phyloP scores from a whole-genome alignment of 163 green algal species.

The Scenedesmus sp. region DNA sequence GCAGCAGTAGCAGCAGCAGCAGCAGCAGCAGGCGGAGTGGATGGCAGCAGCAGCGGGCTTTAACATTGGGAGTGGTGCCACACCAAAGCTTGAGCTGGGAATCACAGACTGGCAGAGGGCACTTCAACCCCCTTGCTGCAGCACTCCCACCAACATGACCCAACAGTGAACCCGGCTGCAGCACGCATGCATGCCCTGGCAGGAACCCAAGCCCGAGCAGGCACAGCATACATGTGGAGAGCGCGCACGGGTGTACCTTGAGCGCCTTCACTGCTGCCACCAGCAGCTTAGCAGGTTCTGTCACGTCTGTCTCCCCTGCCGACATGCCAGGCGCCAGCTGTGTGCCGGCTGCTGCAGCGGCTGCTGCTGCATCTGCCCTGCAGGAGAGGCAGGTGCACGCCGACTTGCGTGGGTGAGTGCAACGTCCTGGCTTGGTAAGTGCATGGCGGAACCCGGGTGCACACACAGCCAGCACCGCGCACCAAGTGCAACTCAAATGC shows the following conservation, averaged over 20 bases:
- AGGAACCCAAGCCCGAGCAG: not conserved
- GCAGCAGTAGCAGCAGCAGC: not conserved
- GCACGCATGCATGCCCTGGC: not conserved
- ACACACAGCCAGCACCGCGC: not conserved
- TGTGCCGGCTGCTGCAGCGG: not conserved
- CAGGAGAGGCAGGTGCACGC: not conserved
- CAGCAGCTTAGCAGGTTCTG: conserved; percentile 48
- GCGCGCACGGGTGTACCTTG: not conserved
- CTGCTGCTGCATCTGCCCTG: conserved; percentile 25
- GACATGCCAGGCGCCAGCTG: not conserved
- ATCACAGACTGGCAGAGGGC: too few relatives aligned
- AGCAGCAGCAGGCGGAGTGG: not conserved
- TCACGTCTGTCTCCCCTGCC: conserved; percentile 50
- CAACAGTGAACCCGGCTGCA: not conserved
- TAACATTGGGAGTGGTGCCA: too few relatives aligned
- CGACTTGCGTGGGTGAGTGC: too few relatives aligned
- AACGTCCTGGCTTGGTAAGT: too few relatives aligned
- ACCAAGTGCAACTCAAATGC: too few relatives aligned
- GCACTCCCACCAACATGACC: too few relatives aligned
- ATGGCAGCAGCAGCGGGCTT: too few relatives aligned
- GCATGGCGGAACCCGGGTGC: not conserved
- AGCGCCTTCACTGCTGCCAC: conserved; percentile 50
- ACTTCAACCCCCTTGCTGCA: too few relatives aligned
- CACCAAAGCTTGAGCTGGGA: too few relatives aligned
- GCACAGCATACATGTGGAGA: not conserved